Conservation (phyloP, 2,329 filamentous ascomycete species). For the Alternaria arborescens region DNA sequence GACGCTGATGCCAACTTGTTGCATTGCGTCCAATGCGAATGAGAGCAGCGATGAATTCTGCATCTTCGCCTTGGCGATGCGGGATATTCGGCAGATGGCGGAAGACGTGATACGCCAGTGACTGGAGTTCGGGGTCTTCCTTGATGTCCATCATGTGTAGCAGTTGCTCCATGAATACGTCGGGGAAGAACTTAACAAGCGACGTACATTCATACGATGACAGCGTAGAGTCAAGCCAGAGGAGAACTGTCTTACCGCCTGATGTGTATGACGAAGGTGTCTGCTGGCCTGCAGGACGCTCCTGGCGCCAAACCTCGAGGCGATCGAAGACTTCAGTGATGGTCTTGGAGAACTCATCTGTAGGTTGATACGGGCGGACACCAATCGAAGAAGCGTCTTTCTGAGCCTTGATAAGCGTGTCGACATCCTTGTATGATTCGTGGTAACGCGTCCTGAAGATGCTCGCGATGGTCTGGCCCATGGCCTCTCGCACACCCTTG, state of each 20-base stretch:
- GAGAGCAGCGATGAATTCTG: conserved; percentile 82
- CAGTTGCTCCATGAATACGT: conserved; percentile 88
- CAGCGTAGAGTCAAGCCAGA: conserved; percentile 92
- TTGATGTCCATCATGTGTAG: conserved; percentile 99
- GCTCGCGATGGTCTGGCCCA: conserved; percentile 85
- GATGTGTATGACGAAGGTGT: conserved; percentile 94
- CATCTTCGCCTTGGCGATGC: conserved; percentile 85
- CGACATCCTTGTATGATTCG: conserved; percentile 87
- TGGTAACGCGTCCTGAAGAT: conserved; percentile 93
- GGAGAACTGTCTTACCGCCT: conserved; percentile 91
- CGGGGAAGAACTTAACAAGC: conserved; percentile 88
- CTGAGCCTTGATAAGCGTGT: conserved; percentile 78
- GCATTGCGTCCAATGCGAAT: conserved; percentile 88
- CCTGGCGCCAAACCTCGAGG: conserved; percentile 86
- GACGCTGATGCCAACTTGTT: conserved; percentile 91
- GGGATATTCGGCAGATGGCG: conserved; percentile 95
- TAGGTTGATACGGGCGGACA: conserved; percentile 81
- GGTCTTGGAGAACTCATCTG: conserved; percentile 74
- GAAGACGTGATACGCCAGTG: conserved; percentile 95
- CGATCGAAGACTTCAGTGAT: conserved; percentile 79
- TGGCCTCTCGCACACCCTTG: conserved; percentile 94
- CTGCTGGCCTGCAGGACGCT: conserved; percentile 86
- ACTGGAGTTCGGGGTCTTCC: conserved; percentile 94
- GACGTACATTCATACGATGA: conserved; percentile 93
- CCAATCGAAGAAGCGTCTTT: conserved; percentile 83